Evolutionary conservation across 2,329 filamentous ascomycete genomes (phyloP).

Genomic region (Pestalotiopsis sp.): DNA sequence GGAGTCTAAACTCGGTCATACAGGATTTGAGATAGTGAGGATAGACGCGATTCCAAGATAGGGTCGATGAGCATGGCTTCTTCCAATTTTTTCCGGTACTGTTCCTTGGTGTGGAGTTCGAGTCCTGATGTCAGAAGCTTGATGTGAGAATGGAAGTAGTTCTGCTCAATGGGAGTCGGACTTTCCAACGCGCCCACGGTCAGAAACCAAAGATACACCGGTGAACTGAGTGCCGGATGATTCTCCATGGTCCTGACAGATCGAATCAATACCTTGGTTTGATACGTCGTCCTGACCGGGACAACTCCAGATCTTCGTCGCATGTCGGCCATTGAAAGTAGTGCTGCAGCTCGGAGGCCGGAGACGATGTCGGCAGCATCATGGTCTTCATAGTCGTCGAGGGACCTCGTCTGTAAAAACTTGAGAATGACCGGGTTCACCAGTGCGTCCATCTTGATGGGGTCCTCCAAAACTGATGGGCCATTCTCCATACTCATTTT

Average conservation of each 20-base stretch:
- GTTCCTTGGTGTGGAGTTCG: not conserved
- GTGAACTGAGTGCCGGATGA: not conserved
- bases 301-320: not conserved
- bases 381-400: not conserved
- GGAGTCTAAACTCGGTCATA: not conserved
- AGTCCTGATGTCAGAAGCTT: not conserved
- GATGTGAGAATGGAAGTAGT: not conserved
- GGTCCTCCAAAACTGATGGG: not conserved
- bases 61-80: not conserved
- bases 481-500: not conserved
- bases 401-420: not conserved
- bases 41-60: not conserved
- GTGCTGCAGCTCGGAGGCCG: not conserved
- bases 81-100: not conserved
- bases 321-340: not conserved
- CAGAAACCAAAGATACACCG: not conserved
- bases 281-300: not conserved
- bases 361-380: not conserved
- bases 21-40: not conserved
- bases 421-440: not conserved
- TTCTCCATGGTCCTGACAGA: not conserved
- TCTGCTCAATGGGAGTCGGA: not conserved
- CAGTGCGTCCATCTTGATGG: not conserved
- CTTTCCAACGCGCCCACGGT: not conserved
- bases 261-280: not conserved